Evolutionary conservation across 2,329 filamentous ascomycete species (phyloP).

Genomic region (Didymella pinodella): DNA sequence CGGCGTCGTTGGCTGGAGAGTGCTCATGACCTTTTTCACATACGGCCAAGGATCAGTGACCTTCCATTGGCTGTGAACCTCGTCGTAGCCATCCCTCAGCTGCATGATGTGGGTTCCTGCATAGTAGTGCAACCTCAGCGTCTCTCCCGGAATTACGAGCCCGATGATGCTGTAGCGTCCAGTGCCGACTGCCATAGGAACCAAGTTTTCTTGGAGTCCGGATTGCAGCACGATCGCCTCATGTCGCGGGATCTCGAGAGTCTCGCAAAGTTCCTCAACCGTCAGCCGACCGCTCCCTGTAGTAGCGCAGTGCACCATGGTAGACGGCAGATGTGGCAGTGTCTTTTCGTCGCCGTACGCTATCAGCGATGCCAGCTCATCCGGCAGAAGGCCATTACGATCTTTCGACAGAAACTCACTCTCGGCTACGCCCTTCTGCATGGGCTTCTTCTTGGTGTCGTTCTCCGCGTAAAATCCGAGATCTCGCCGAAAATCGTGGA

Average conservation of each 20-base stretch:
- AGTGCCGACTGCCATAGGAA: conserved; percentile 56
- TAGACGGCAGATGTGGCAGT: conserved; percentile 36
- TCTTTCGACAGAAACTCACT: conserved; percentile 13
- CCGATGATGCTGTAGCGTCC: conserved; percentile 79
- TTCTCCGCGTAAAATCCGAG: conserved; percentile 22
- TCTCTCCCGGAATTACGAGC: conserved; percentile 64
- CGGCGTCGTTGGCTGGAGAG: conserved; percentile 40
- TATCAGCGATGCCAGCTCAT: conserved; percentile 39
- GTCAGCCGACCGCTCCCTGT: conserved; percentile 47
- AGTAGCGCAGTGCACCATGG: conserved; percentile 44
- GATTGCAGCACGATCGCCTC: conserved; percentile 59
- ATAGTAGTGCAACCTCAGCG: conserved; percentile 52
- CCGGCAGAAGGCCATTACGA: conserved; percentile 27
- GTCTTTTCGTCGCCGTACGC: conserved; percentile 37
- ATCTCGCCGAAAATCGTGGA: conserved; percentile 31
- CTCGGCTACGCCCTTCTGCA: conserved; percentile 13
- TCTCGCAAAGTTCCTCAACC: conserved; percentile 49
- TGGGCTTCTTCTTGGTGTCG: conserved; percentile 16
- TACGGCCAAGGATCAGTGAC: conserved; percentile 51
- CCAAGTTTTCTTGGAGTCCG: conserved; percentile 50
- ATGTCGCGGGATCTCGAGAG: conserved; percentile 43
- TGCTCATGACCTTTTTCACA: conserved; percentile 51
- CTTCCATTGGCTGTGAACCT: conserved; percentile 37
- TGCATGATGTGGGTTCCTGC: conserved; percentile 37
- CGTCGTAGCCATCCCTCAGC: conserved; percentile 39